Evolutionary conservation across 1,284 basidiomycete genomes (phyloP).

Genomic region (Coniophora puteana): DNA sequence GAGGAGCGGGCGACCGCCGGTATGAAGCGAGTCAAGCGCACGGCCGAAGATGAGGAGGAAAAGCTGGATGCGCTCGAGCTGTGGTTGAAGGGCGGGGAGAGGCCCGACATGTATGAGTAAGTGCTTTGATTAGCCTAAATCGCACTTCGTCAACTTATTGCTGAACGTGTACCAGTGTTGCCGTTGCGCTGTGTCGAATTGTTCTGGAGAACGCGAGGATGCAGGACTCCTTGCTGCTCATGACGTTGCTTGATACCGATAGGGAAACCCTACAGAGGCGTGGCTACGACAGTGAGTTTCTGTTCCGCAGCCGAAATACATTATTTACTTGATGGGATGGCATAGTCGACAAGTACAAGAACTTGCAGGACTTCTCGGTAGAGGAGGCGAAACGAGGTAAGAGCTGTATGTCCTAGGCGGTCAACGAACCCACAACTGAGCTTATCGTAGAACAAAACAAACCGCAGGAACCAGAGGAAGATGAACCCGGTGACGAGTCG

Average conservation of each 20-base stretch:
- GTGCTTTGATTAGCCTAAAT: no score
- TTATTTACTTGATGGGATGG: background rate
- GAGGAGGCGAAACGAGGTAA: no score
- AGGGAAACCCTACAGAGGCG: constrained; percentile 9
- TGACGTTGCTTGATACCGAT: constrained; percentile 9
- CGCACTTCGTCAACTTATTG: constrained; percentile 4
- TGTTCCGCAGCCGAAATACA: no score
- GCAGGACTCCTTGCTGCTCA: constrained; percentile 17
- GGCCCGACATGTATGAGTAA: constrained; percentile 13
- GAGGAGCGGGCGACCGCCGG: no score
- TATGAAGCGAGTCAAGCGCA: no score
- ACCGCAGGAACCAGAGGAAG: no score
- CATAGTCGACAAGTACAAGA: constrained; percentile 6
- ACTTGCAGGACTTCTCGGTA: no score
- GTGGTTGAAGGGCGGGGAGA: constrained; percentile 6
- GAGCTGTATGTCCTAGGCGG: no score
- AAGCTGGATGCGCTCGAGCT: constrained; percentile 5
- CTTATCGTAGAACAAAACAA: no score
- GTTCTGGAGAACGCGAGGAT: constrained; percentile 17
- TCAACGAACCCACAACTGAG: no score
- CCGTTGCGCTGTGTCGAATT: constrained; percentile 17
- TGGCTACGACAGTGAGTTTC: constrained; percentile 12
- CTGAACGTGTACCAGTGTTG: constrained; percentile 10
- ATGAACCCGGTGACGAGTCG: no score
- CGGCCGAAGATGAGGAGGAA: no score